Base-by-base conservation (phyloP, 164 flowering plant species). In the Vitis vinifera region DNA sequence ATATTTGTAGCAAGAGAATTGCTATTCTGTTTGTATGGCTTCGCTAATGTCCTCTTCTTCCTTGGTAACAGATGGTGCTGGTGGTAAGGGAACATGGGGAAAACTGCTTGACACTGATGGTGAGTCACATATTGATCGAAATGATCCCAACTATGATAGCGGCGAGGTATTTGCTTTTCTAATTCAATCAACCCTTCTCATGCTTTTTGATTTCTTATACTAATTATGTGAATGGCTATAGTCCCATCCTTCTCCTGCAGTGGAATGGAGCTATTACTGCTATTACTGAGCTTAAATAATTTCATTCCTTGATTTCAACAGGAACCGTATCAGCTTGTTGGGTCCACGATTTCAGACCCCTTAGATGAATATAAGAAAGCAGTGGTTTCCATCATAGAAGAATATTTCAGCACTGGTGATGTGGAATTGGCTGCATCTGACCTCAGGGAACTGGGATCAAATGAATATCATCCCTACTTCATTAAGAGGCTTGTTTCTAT, bases 31-130 rank as follows among this genome's bases (percentile, higher is more conserved):
- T 15, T 29, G 15, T 69, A 10, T 17, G 73, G 58, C 37, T 23
- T 63, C 3, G 49, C 12, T 47, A 50, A 51, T 72, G 19, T 70
- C n/a, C 9, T n/a, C 19, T 48, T 14, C 31, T 37, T 10, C 27
- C 11, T 27, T 77, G 74, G 62, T 68, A 59, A 66, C 83, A 96
- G 99, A 96, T 83, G 99, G 99, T 51, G 98, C 78, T 81, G 99
- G 99, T 62, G 99, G 99, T 19, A 96, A 93, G 76, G 99, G 99
- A 29, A 93, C 98, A 17, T 96, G 99, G 99, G 99, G 99, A n/a
- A 96, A 88, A 77, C 76, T 93, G 58, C 86, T 96, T 23, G 99
- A 96, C 67, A 89, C 95, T 66, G 95, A 88, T 78, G 83, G 83
- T 74, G 98, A 83, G 49, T 74, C 90, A 9, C 91, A 83, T 65